Conservation (phyloP, 2,329 filamentous ascomycete genomes). For the Cryoendolithus antarcticus region DNA sequence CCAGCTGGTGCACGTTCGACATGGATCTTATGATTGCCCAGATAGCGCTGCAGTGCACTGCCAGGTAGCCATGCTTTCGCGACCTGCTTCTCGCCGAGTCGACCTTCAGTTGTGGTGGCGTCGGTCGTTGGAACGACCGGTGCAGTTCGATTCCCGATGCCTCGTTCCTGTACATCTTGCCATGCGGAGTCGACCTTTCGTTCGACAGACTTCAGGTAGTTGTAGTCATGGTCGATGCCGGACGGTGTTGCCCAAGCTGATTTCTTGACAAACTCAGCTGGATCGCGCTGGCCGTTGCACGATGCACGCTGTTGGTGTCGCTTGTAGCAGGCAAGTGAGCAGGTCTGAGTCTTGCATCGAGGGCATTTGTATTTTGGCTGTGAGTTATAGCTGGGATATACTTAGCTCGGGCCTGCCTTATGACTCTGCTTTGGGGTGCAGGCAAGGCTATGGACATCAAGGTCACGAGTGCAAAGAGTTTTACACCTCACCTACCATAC, state of each 20-base stretch:
- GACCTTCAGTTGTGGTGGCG: not conserved
- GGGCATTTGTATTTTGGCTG: constrained; percentile 83
- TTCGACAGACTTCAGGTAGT: constrained; percentile 80
- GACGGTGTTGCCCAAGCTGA: constrained; percentile 22
- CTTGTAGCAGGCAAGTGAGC: constrained; percentile 76
- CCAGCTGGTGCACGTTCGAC: constrained; percentile 57
- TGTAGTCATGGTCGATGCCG: constrained; percentile 42
- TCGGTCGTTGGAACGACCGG: constrained; percentile 13
- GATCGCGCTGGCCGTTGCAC: constrained; percentile 67
- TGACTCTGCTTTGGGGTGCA: no score
- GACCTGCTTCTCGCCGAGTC: constrained; percentile 9
- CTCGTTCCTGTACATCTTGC: constrained; percentile 45
- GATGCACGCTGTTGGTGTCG: constrained; percentile 80
- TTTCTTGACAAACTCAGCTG: constrained; percentile 46
- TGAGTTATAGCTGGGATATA: constrained; percentile 33
- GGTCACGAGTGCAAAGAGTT: no score
- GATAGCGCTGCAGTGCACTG: constrained; percentile 19
- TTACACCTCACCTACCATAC: no score
- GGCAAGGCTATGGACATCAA: no score
- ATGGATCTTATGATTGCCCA: constrained; percentile 29
- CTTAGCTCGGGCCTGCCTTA: no score
- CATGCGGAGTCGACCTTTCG: constrained; percentile 51
- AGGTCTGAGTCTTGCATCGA: constrained; percentile 65
- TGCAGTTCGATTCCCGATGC: constrained; percentile 24
- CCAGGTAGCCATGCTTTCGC: constrained; percentile 13